These are phyloP conservation scores for Euphorbia neoarborescens DNA, from an alignment of 441 rosid species.

Conservation along the genomic window DNA sequence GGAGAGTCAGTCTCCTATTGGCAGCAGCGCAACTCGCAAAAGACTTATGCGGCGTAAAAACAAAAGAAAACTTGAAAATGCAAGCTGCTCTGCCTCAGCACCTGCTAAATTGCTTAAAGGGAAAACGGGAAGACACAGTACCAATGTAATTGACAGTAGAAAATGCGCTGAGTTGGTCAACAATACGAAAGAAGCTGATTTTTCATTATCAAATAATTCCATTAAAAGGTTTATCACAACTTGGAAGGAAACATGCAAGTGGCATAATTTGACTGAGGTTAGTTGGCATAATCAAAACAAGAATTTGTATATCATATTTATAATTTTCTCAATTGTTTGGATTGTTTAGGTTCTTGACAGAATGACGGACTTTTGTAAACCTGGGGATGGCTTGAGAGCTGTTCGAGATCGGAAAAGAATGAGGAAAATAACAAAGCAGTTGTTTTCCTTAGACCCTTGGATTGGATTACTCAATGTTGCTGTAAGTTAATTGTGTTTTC, in stretches of 20 bases:
- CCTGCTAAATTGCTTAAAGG: constrained; percentile 37
- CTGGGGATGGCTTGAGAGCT: constrained; percentile 24
- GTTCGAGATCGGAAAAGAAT: constrained; percentile 33
- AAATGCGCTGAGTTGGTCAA: constrained; percentile 23
- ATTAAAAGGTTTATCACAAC: constrained; percentile 59
- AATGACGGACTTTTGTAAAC: constrained; percentile 55
- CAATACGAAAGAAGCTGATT: constrained; percentile 32
- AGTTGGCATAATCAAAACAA: constrained; percentile 2
- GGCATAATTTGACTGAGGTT: constrained; percentile 48
- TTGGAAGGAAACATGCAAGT: constrained; percentile 80
- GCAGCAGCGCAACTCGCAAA: constrained; percentile 24
- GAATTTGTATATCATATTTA: not conserved
- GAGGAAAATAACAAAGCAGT: constrained; percentile 34
- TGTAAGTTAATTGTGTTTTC: constrained; percentile 44
- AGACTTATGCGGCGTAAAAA: constrained; percentile 21
- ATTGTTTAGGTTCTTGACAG: constrained; percentile 56
- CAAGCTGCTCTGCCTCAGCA: constrained; percentile 26
- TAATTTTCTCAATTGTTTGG: constrained; percentile 4
- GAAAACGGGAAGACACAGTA: constrained; percentile 23
- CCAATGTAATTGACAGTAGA: constrained; percentile 22
- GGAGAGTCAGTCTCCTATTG: constrained; percentile 22
- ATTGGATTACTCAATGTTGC: constrained; percentile 81
- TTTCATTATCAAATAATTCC: constrained; percentile 40
- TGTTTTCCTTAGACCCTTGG: constrained; percentile 50
- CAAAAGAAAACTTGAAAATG: constrained; percentile 49